A percentile compares a stretch with the other conserved stretches of the same genome.
Conservation (phyloP, 2,329 filamentous ascomycete species). For the Claviceps citrina region DNA sequence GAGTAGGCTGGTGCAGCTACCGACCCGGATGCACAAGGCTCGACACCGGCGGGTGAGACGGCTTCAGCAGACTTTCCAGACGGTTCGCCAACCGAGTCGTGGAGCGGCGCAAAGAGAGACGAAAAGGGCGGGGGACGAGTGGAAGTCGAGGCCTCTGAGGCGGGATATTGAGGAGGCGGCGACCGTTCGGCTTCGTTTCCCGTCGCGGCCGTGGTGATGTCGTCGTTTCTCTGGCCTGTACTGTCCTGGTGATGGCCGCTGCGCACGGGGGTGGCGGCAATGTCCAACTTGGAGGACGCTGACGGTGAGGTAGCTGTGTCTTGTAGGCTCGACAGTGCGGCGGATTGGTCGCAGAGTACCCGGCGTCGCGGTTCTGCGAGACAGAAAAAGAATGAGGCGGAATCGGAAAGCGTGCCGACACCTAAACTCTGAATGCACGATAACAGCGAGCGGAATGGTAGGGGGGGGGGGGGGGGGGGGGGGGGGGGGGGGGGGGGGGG, state of each 20-base stretch:
- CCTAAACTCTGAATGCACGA: background rate
- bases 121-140: conserved; percentile 44
- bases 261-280: conserved; percentile 17
- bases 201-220: conserved; percentile 9
- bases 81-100: conserved; percentile 21
- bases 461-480: no score
- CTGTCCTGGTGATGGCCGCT: conserved; percentile 11
- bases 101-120: conserved; percentile 36
- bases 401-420: background rate
- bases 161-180: conserved; percentile 45
- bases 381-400: background rate
- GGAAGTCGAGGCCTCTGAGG: conserved; percentile 36
- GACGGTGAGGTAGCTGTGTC: conserved; percentile 20
- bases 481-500: no score
- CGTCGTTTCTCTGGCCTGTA: conserved; percentile 11
- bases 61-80: conserved; percentile 18
- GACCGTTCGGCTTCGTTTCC: conserved; percentile 24
- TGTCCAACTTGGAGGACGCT: conserved; percentile 18
- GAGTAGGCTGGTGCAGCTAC: conserved; percentile 41
- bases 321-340: conserved; percentile 23
- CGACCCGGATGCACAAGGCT: conserved; percentile 20
- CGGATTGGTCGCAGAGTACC: conserved; percentile 16
- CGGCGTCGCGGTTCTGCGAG: conserved; percentile 7
- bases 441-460: background rate
- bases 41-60: conserved; percentile 7